These are phyloP conservation scores for Apophysomyces variabilis DNA, from an alignment of 371 early-diverging fungal species.

Conservation along the genomic window DNA sequence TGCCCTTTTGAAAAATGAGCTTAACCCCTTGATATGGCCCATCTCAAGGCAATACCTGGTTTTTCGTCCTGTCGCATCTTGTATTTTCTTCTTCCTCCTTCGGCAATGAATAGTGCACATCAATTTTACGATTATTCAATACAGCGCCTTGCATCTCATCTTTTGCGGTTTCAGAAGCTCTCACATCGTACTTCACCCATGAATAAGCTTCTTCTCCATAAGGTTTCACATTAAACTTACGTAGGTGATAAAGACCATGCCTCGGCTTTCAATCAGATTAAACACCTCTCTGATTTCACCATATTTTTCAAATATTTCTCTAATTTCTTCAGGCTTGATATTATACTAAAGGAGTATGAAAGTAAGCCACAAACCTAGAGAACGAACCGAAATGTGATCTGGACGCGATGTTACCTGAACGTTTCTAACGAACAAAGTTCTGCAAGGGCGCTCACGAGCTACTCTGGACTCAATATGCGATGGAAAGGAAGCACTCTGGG, in stretches of 20 bases:
- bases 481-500: slow-evolving; percentile 30
- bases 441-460: slow-evolving; percentile 53
- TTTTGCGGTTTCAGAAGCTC: slow-evolving; percentile 54
- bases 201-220: not conserved
- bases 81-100: slow-evolving; percentile 55
- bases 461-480: slow-evolving; percentile 49
- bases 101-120: slow-evolving; percentile 65
- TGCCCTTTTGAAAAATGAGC: slow-evolving; percentile 40
- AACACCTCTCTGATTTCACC: slow-evolving; percentile 59
- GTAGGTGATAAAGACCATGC: slow-evolving; percentile 60
- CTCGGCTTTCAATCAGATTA: slow-evolving; percentile 51
- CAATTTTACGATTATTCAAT: slow-evolving; percentile 51
- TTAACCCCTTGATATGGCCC: no score
- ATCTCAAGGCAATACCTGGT: slow-evolving; percentile 44
- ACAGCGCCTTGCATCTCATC: slow-evolving; percentile 42
- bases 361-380: not conserved
- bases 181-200: slow-evolving; percentile 49
- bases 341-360: slow-evolving; percentile 34
- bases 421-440: slow-evolving; percentile 61
- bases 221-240: slow-evolving; percentile 34
- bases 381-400: not conserved
- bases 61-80: slow-evolving; percentile 55
- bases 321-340: slow-evolving; percentile 41
- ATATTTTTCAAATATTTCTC: slow-evolving; percentile 44
- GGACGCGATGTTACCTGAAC: slow-evolving; percentile 48